Base-by-base conservation (phyloP, 2,329 filamentous ascomycete genomes). In the Cladosporium sp. region DNA sequence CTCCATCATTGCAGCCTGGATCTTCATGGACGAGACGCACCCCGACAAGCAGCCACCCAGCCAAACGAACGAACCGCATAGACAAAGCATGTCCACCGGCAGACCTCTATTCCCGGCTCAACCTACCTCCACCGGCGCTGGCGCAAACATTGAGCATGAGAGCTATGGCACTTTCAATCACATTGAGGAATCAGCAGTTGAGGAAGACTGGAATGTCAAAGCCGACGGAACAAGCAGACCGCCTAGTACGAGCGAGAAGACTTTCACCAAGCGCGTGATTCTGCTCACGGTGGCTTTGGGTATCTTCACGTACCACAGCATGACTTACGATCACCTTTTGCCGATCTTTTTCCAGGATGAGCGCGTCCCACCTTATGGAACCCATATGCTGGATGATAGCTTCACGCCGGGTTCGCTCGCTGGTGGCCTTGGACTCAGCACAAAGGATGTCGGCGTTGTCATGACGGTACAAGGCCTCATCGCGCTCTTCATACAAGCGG, bases 261-360 rank as follows among this genome's bases (percentile, higher is more conserved):
- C 78, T 45, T 81, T 85, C 58, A 84, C 78, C 2, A 76, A 72
- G 68, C 80, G 80, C 36, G 84, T 96, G 54, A 74, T 88, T 58
- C 84, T 87, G 68, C 80, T 96, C 47, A 83, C 93, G 34, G 63
- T 89, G n/a, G 86, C 91, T 1, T 73, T 96, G 42, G 88, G 86
- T 39, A 88, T 96, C 56, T 96, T 95, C 72, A 93, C 89, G 4
- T 95, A 95, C 66, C 91, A 96, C 70, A 89, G 86, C 32, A 96
- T 96, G 90, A 90, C 87, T 0, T 96, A 89, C 69, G 92, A 96
- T 64, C 88, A 95, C 65, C 79, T 96, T 1, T 77, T 96, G 48
- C 91, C 91, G 7, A 96, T 96, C 53, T 96, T 96, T 70, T 82
- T 96, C 45, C 90, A 96, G 67, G 90, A 96, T 61, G 78, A 83